These are phyloP conservation scores for Botrytis aclada DNA, from an alignment of 2,329 filamentous ascomycete species.

Conservation along the genomic window DNA sequence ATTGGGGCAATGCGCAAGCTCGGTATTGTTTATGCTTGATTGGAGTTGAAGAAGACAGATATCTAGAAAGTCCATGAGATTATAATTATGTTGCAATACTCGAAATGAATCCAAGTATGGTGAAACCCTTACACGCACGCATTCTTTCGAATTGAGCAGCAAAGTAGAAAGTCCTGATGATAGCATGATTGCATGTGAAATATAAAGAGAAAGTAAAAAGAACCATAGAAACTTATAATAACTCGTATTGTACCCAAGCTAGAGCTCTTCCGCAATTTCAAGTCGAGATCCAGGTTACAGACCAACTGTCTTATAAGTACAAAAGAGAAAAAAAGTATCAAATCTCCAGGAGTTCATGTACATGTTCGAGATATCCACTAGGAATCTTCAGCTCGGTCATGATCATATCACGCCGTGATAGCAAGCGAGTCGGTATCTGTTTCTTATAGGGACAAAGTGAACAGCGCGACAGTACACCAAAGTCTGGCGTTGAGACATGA, in stretches of 20 bases:
- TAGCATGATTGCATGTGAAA: fast-evolving
- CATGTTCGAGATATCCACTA: neutral
- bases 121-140: neutral
- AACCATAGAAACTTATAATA: fast-evolving
- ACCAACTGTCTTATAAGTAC: neutral
- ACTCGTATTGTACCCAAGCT: neutral
- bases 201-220: neutral
- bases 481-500: neutral
- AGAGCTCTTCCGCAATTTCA: neutral
- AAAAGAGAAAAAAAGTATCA: neutral
- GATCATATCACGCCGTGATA: neutral
- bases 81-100: neutral
- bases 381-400: neutral
- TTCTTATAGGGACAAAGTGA: neutral
- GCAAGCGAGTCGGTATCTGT: neutral
- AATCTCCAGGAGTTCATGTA: neutral
- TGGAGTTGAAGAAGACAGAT: neutral
- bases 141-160: neutral
- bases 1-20: neutral
- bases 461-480: neutral
- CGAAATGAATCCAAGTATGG: neutral
- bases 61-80: neutral
- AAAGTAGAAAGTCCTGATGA: neutral
- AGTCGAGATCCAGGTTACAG: neutral
- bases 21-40: neutral